Base-by-base conservation (phyloP, 495 filamentous ascomycete species). In the Penicillium manginii region DNA sequence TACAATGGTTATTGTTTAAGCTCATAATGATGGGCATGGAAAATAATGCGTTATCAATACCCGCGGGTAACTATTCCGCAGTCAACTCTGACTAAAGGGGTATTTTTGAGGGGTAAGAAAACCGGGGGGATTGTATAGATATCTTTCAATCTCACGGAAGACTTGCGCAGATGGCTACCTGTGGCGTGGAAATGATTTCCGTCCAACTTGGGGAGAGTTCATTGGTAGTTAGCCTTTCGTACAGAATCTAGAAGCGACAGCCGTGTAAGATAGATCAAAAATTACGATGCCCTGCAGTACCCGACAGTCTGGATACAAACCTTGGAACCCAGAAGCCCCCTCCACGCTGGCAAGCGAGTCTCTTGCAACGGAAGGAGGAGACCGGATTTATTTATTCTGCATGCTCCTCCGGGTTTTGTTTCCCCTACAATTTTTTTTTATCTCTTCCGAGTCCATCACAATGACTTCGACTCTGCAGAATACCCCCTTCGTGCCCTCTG, bases 241-340 rank as follows among this genome's bases (percentile, higher is more conserved):
- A 26, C 23, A 17, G 51, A 11, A 21, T 12, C 7, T 35, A 11
- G 40, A 47, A 32, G 14, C 17, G 40, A 45, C 39, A 46, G 31
- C 21, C 10, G 8, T 39, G 23, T 31, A 50, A 29, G 57, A 60
- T 55, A 55, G 58, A 60, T 60, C 58, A 19, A 45, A 39, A 47
- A 58, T 37, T 52, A 17, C 46, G 17, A 12, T 12, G 12, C 35
- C 18, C 35, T 46, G 22, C 19, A 8, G 37, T 22, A 59, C 58
- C 58, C 58, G 58, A 55, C 58, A 55, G 52, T 60, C 26, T 51
- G 58, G 58, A 51, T 55, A 54, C 47, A 55, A 60, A 55, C 58
- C 52, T 55, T 50, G 26, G 51, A 60, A 55, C 58, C 52, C 45
- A 50, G 54, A 54, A 26, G 29, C 29, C 57, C 17, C 17, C 40